A percentile compares a stretch with the other conserved stretches of the same genome.
phyloP scores from a whole-genome alignment of 768 basidiomycete species.

The Russula sp. region DNA sequence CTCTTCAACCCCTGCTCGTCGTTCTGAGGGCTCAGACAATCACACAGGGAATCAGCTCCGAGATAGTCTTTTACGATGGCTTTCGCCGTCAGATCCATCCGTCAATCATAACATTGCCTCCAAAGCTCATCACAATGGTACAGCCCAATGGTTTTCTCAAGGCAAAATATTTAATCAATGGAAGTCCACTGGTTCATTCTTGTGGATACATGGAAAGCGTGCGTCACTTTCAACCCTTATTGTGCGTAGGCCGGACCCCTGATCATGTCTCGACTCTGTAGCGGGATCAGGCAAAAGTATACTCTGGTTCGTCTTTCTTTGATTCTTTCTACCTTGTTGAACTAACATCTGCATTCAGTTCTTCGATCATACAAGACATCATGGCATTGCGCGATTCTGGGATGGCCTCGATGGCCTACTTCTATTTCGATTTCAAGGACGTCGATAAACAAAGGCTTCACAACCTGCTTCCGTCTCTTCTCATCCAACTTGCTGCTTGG shows the following conservation, averaged over 20 bases:
- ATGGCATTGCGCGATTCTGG: not conserved
- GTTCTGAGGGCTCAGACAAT: not conserved
- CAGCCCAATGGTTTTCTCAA: not conserved
- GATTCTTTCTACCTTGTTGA: too few species aligned
- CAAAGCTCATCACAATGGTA: not conserved
- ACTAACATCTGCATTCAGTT: not conserved
- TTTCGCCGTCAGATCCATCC: not conserved
- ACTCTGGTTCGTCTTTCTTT: not conserved
- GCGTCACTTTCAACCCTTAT: not conserved
- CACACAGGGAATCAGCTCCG: not conserved
- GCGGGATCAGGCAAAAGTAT: constrained; percentile 17
- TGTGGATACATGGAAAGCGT: constrained; percentile 2
- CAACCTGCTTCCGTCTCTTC: constrained; percentile 8
- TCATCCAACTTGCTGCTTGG: constrained; percentile 3
- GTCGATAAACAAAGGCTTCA: constrained; percentile 5
- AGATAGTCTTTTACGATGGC: not conserved
- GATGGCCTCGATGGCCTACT: constrained; percentile 2
- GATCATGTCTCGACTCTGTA: not conserved
- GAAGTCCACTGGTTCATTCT: not conserved
- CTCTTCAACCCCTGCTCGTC: not conserved
- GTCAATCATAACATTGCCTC: not conserved
- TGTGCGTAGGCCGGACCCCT: not conserved
- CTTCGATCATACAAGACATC: constrained; percentile 13
- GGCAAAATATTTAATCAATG: not conserved
- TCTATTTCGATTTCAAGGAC: constrained; percentile 15